A percentile compares a stretch with the other conserved stretches of the same genome.
Conservation (phyloP, 306 rosid species). For the Castanea sativa region DNA sequence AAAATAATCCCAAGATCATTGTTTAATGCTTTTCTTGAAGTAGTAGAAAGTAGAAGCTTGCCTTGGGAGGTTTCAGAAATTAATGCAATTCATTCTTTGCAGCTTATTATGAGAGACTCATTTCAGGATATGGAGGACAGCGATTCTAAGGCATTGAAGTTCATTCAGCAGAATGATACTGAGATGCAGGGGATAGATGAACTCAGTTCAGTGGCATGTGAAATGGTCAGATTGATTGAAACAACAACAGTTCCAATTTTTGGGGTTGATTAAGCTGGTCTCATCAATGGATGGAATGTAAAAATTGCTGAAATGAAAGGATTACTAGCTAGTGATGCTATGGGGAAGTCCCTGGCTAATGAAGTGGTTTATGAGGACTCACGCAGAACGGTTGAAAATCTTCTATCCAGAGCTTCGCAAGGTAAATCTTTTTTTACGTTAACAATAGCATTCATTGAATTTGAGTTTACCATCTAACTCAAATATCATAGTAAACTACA, state of each 20-base stretch:
- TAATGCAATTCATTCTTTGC: no score
- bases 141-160: no score
- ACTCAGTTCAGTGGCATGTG: no score
- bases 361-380: slow-evolving; percentile 64
- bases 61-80: slow-evolving; percentile 33
- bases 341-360: slow-evolving; percentile 65
- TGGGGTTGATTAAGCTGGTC: no score
- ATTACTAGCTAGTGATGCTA: slow-evolving; percentile 44
- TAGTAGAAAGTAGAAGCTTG: slow-evolving; percentile 57
- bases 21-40: slow-evolving; percentile 73
- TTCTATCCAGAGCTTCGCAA: slow-evolving; percentile 53
- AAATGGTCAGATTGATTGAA: no score
- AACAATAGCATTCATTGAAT: neutral
- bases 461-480: slow-evolving; percentile 4
- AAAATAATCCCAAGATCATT: slow-evolving; percentile 79
- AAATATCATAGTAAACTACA: slow-evolving; percentile 2
- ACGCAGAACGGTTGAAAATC: slow-evolving; percentile 32
- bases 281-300: no score
- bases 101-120: no score
- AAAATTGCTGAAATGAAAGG: slow-evolving; percentile 54
- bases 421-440: slow-evolving; percentile 40
- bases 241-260: no score
- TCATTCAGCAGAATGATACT: no score
- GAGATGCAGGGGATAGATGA: no score
- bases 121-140: no score